phyloP scores from a whole-genome alignment of 192 early-diverging fungal species.

The Dispira simplex region DNA sequence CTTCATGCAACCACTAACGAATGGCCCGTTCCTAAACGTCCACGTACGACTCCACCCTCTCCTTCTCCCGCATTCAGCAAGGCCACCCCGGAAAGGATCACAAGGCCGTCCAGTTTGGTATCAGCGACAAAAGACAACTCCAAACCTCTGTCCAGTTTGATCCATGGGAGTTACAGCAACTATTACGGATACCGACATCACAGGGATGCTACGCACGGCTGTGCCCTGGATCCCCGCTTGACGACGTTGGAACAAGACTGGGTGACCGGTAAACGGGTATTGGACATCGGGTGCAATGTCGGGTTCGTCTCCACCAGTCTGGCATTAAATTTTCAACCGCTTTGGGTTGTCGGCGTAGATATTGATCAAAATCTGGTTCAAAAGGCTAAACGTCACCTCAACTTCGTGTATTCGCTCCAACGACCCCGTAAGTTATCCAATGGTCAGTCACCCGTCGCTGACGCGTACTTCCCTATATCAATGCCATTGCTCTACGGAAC shows the following conservation, averaged over 20 bases:
- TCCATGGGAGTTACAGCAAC: constrained; percentile 36
- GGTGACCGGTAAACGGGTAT: constrained; percentile 36
- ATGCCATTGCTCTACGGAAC: constrained; percentile 24
- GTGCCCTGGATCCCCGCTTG: constrained; percentile 36
- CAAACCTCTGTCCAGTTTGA: too few relatives aligned
- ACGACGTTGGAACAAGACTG: constrained; percentile 26
- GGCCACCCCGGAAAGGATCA: too few relatives aligned
- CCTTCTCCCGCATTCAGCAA: too few relatives aligned
- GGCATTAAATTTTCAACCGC: constrained; percentile 35
- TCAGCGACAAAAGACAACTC: too few relatives aligned
- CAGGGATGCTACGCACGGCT: too few relatives aligned
- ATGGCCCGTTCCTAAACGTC: too few relatives aligned
- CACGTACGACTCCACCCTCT: too few relatives aligned
- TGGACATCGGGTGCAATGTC: constrained; percentile 72
- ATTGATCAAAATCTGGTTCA: constrained; percentile 47
- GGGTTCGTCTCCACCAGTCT: constrained; percentile 35
- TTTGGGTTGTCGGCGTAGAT: constrained; percentile 49
- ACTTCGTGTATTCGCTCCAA: constrained; percentile 23
- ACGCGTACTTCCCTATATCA: constrained; percentile 38
- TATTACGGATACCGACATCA: constrained; percentile 38
- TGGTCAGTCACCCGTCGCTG: constrained; percentile 11
- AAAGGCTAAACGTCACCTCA: constrained; percentile 32
- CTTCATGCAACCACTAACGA: too few relatives aligned
- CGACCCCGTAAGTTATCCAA: constrained; percentile 12
- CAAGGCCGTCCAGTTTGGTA: too few relatives aligned